Evolutionary conservation across 1,139 yeast species (phyloP).

Genomic region (Suzukiozyma palmioleophila): DNA sequence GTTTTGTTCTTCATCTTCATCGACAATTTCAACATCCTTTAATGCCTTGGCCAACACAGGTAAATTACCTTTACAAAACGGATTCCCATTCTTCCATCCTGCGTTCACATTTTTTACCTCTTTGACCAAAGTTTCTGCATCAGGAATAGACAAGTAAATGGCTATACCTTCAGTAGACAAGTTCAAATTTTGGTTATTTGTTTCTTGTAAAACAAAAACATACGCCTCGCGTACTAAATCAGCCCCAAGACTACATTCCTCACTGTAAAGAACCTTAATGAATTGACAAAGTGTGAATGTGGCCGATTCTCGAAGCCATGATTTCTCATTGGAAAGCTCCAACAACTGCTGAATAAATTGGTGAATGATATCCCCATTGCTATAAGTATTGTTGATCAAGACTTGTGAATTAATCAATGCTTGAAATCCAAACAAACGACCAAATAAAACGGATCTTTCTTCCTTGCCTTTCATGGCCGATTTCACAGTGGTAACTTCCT

Average conservation of each 20-base stretch:
- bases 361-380: slow-evolving; percentile 24
- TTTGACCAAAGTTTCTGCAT: slow-evolving; percentile 16
- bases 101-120: slow-evolving; percentile 25
- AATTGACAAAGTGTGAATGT: slow-evolving; percentile 66
- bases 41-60: slow-evolving; percentile 58
- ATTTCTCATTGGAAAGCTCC: slow-evolving; percentile 59
- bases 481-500: slow-evolving; percentile 38
- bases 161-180: slow-evolving; percentile 80
- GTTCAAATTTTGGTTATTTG: slow-evolving; percentile 54
- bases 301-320: slow-evolving; percentile 86
- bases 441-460: slow-evolving; percentile 76
- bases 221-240: slow-evolving; percentile 21
- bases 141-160: slow-evolving; percentile 52
- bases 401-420: slow-evolving; percentile 59
- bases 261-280: slow-evolving; percentile 12
- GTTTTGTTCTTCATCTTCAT: slow-evolving; percentile 24
- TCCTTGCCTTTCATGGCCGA: slow-evolving; percentile 72
- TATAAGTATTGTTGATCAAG: slow-evolving; percentile 26
- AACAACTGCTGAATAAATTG: slow-evolving; percentile 45
- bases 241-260: slow-evolving; percentile 6
- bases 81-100: slow-evolving; percentile 70
- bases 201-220: slow-evolving; percentile 28
- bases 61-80: slow-evolving; percentile 66
- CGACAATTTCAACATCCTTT: slow-evolving; percentile 48
- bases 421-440: slow-evolving; percentile 81